Evolutionary conservation across 2,329 filamentous ascomycete species (phyloP).

Genomic region (Curvularia lunata): DNA sequence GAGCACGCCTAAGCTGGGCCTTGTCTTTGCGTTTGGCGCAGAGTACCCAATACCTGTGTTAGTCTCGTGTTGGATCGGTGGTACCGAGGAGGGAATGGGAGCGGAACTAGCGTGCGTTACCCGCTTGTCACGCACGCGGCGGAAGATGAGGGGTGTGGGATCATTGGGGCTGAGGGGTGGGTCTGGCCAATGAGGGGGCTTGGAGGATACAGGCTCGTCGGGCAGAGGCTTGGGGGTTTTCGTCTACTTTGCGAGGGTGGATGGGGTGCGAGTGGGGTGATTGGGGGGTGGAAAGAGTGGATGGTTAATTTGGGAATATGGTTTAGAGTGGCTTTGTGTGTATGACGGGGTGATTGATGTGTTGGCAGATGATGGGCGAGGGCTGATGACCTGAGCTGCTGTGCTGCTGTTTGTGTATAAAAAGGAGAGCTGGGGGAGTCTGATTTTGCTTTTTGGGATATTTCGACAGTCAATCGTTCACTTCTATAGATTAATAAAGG

Average conservation of each 20-base stretch:
- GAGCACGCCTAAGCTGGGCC: no score
- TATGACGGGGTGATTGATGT: neutral
- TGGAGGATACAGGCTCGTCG: neutral
- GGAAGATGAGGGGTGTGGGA: neutral
- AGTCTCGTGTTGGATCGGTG: neutral
- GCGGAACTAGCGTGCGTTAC: neutral
- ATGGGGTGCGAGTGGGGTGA: neutral
- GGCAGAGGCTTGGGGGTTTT: neutral
- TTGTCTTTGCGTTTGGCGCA: neutral
- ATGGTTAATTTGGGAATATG: neutral
- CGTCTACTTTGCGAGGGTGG: neutral
- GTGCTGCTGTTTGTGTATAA: neutral
- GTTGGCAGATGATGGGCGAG: neutral
- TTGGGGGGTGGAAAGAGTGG: neutral
- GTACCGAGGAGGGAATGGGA: neutral
- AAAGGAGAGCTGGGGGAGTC: neutral
- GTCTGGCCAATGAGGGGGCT: neutral
- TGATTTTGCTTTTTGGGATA: neutral
- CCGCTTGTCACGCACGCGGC: neutral
- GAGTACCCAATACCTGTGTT: neutral
- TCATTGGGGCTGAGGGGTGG: neutral
- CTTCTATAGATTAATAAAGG: neutral
- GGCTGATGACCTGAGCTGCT: neutral
- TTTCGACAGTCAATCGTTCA: no score
- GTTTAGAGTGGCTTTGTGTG: neutral